These are phyloP conservation scores for Colletotrichum echinochloae DNA, from an alignment of 2,329 filamentous ascomycete genomes.

Conservation along the genomic window DNA sequence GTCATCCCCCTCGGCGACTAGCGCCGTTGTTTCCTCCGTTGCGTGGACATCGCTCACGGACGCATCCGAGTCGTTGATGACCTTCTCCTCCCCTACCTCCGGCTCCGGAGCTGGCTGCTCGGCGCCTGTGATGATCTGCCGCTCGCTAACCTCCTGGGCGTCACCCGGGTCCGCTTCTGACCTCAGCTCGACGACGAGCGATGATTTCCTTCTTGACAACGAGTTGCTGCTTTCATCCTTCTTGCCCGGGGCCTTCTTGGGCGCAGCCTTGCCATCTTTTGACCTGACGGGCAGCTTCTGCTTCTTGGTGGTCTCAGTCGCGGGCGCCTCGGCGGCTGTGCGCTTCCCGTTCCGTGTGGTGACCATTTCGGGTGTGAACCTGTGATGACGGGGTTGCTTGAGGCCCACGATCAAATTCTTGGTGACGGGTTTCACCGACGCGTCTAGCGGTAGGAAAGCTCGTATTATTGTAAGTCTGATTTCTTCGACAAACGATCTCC, in stretches of 20 bases:
- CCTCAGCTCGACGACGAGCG: slow-evolving; percentile 32
- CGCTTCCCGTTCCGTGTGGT: slow-evolving; percentile 41
- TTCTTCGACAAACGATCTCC: neutral
- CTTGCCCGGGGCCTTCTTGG: slow-evolving; percentile 22
- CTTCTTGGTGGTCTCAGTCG: slow-evolving; percentile 13
- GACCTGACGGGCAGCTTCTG: slow-evolving; percentile 51
- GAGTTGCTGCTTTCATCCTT: slow-evolving; percentile 30
- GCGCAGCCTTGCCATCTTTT: slow-evolving; percentile 46
- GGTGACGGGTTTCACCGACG: neutral
- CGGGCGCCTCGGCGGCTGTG: slow-evolving; percentile 28
- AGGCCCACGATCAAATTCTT: neutral
- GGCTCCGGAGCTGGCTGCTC: slow-evolving; percentile 37
- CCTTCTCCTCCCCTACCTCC: slow-evolving; percentile 37
- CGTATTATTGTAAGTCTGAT: too few species aligned
- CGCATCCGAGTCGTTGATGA: slow-evolving; percentile 37
- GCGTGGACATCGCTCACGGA: slow-evolving; percentile 14
- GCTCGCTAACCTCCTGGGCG: neutral
- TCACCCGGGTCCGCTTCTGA: slow-evolving; percentile 15
- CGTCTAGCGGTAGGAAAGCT: neutral
- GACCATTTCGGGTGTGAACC: slow-evolving; percentile 35
- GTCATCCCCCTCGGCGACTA: slow-evolving; percentile 54
- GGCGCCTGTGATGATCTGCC: slow-evolving; percentile 36
- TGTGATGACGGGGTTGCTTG: neutral
- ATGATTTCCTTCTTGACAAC: slow-evolving; percentile 30
- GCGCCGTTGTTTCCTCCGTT: slow-evolving; percentile 41